Conservation (phyloP, 768 basidiomycete species). For the Boletus sp. region DNA sequence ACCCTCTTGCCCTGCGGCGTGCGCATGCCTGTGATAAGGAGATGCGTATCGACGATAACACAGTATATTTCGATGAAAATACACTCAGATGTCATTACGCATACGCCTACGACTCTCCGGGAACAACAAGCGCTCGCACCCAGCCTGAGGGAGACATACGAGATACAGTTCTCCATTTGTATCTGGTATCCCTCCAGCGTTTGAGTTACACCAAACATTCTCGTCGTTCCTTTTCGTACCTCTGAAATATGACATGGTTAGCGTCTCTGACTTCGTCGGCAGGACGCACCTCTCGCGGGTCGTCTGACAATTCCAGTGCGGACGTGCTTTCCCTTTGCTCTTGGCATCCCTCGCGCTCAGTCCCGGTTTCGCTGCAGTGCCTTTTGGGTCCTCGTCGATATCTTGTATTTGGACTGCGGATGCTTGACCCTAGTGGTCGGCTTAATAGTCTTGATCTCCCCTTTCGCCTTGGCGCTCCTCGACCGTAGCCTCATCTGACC, state of each 20-base stretch:
- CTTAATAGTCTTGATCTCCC: conserved; percentile 8
- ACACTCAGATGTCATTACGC: conserved; percentile 9
- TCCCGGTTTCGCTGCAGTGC: conserved; percentile 5
- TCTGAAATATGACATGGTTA: conserved; percentile 24
- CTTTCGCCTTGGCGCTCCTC: conserved; percentile 8
- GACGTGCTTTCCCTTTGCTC: conserved; percentile 26
- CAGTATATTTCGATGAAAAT: conserved; percentile 4
- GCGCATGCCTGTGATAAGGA: too few species aligned
- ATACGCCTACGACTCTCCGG: not conserved
- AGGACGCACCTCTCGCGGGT: conserved; percentile 29
- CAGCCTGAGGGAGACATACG: conserved; percentile 37
- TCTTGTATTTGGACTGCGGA: conserved; percentile 9
- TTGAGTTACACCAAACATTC: conserved; percentile 55
- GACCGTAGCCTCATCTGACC: conserved; percentile 21
- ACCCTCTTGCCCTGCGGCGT: too few species aligned
- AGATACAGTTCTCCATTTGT: conserved; percentile 58
- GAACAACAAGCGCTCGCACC: not conserved
- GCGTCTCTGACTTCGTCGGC: not conserved
- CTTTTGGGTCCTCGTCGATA: conserved; percentile 9
- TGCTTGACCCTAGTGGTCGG: conserved; percentile 9
- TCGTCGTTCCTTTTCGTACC: conserved; percentile 45
- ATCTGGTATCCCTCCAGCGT: conserved; percentile 51
- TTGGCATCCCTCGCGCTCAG: conserved; percentile 17
- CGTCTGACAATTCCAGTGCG: conserved; percentile 30
- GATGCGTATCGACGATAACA: too few species aligned